A percentile compares a stretch with the other conserved stretches of the same genome.
Conservation (phyloP, 306 rosid species). For the Spatholobus suberectus region DNA sequence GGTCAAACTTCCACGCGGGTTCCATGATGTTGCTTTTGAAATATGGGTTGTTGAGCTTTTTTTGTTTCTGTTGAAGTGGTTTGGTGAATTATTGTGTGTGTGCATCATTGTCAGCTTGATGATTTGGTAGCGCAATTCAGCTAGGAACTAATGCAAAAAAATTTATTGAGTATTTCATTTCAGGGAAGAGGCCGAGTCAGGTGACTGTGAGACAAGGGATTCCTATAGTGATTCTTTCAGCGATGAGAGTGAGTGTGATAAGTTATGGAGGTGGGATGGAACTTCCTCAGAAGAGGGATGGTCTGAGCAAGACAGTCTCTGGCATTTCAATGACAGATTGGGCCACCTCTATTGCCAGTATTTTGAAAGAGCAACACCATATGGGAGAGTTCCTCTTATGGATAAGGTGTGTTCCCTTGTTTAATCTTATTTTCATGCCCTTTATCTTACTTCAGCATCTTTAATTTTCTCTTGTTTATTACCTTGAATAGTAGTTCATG, state of each 20-base stretch:
- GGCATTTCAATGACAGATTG: conserved; percentile 70
- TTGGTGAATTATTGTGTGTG: conserved; percentile 3
- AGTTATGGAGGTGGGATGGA: conserved; percentile 92
- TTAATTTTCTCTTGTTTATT: background rate
- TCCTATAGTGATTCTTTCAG: conserved; percentile 81
- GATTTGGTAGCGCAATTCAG: background rate
- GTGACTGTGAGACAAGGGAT: conserved; percentile 88
- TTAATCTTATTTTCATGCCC: background rate
- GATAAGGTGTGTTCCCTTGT: conserved; percentile 70
- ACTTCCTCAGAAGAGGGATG: conserved; percentile 90
- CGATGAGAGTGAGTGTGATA: conserved; percentile 91
- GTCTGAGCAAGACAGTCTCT: conserved; percentile 64
- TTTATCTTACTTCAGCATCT: background rate
- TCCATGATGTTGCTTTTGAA: conserved; percentile 15
- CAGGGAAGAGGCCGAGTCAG: conserved; percentile 84
- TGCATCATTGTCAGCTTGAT: conserved; percentile 3
- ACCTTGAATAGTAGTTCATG: background rate
- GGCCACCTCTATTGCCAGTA: conserved; percentile 79
- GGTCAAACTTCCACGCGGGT: conserved; percentile 38
- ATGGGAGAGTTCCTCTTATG: conserved; percentile 93
- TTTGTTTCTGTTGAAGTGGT: background rate
- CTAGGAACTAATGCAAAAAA: background rate
- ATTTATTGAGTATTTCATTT: conserved; percentile 20
- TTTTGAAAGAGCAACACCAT: conserved; percentile 94
- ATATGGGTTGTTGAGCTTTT: conserved; percentile 21